Percentiles rank a stretch among this genome's conserved stretches.
Conservation (phyloP, 257 asterid species). For the Solanum rostratum region DNA sequence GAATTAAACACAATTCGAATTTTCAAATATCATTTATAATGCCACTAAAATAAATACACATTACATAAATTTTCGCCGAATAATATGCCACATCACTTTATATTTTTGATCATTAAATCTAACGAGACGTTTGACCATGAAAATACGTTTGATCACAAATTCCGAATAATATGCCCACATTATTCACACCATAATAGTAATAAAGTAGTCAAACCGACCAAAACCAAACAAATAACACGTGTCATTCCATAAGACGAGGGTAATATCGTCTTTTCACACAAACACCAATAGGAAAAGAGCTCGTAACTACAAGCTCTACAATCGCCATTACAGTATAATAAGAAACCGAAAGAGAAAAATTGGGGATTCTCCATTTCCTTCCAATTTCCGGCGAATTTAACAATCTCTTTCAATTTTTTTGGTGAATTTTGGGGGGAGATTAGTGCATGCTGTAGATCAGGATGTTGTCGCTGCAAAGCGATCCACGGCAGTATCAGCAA, state of each 20-base stretch:
- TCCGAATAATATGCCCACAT: too few relatives aligned
- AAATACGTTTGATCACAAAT: too few relatives aligned
- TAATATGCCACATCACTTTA: too few relatives aligned
- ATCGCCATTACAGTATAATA: neutral
- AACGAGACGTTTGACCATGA: too few relatives aligned
- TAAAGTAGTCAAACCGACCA: neutral
- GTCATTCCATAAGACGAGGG: neutral
- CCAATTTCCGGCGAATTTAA: neutral
- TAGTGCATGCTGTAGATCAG: neutral
- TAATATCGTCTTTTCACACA: neutral
- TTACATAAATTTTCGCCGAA: too few relatives aligned
- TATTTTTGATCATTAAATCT: too few relatives aligned
- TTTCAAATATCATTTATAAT: too few relatives aligned
- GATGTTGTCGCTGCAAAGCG: conserved; percentile 94
- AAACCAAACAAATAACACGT: neutral
- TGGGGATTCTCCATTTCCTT: neutral
- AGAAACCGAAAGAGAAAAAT: neutral
- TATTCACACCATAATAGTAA: neutral
- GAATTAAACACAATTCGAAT: too few relatives aligned
- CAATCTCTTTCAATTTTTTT: neutral
- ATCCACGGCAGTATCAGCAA: conserved; percentile 60
- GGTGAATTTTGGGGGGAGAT: neutral
- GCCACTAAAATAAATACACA: too few relatives aligned
- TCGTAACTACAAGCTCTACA: neutral
- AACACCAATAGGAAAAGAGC: neutral